Conservation (phyloP, 768 basidiomycete species). For the Mrakia blollopis region DNA sequence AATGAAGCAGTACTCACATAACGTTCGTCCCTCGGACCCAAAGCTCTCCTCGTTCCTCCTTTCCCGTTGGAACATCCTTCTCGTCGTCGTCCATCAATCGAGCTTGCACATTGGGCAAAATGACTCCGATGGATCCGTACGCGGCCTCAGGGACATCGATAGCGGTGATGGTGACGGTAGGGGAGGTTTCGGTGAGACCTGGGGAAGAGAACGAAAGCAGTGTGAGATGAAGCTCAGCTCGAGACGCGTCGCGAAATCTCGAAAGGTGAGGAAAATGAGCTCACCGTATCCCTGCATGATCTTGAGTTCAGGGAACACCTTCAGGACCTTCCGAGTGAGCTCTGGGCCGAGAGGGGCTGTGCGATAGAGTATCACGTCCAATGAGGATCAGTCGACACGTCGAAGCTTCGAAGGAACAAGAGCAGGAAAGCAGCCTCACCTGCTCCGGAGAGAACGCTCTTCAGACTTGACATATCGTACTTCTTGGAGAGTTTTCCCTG, state of each 20-base stretch:
- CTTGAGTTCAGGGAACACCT: neutral
- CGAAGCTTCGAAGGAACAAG: no score
- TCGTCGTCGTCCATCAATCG: conserved; percentile 60
- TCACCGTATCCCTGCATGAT: conserved; percentile 23
- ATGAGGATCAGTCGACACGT: neutral
- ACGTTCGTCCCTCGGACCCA: conserved; percentile 28
- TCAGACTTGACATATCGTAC: conserved; percentile 35
- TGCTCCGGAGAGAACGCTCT: conserved; percentile 34
- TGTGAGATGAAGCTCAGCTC: neutral
- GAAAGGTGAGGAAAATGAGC: neutral
- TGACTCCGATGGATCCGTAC: neutral
- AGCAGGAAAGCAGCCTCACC: neutral
- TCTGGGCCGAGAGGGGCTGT: conserved; percentile 38
- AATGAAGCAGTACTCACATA: conserved; percentile 21
- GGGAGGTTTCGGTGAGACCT: neutral
- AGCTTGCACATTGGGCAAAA: conserved; percentile 52
- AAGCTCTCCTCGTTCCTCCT: conserved; percentile 21
- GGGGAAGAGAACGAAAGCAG: neutral
- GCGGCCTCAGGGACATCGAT: neutral
- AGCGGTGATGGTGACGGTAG: neutral
- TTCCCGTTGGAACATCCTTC: neutral
- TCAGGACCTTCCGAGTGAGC: conserved; percentile 33
- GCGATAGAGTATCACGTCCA: neutral
- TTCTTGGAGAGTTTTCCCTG: conserved; percentile 52
- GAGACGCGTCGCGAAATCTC: no score